A percentile compares a stretch with the other conserved stretches of the same genome.
These are phyloP conservation scores for Corinectria fuckeliana DNA, from an alignment of 2,329 filamentous ascomycete species.

Conservation along the genomic window DNA sequence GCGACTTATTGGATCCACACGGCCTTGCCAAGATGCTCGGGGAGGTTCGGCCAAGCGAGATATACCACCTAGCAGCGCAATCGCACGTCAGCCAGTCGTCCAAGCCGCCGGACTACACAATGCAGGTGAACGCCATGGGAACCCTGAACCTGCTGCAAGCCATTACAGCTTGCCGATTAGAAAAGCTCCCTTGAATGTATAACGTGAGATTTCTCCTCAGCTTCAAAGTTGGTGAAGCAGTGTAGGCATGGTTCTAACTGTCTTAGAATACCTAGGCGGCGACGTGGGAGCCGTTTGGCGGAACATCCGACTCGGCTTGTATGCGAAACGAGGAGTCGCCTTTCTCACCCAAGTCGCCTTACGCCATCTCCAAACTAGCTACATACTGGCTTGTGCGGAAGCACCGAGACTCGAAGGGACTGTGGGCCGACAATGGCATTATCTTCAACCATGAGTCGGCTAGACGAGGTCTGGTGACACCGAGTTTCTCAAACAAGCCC, in stretches of 20 bases:
- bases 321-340: neutral
- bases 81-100: neutral
- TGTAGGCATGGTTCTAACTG: neutral
- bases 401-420: neutral
- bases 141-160: neutral
- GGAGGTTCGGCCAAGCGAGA: neutral
- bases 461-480: neutral
- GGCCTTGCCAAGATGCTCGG: neutral
- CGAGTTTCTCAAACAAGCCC: neutral
- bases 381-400: neutral
- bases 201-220: neutral
- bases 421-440: neutral
- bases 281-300: neutral
- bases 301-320: neutral
- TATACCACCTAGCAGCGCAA: neutral
- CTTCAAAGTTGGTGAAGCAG: neutral
- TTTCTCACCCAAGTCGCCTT: neutral
- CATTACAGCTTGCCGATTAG: neutral
- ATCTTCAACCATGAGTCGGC: neutral
- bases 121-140: neutral
- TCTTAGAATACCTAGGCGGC: neutral
- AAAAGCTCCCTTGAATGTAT: neutral
- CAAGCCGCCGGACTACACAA: neutral
- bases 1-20: neutral
- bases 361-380: neutral